phyloP scores from a whole-genome alignment of 2,329 filamentous ascomycete species.

The Verticillium nubilum region DNA sequence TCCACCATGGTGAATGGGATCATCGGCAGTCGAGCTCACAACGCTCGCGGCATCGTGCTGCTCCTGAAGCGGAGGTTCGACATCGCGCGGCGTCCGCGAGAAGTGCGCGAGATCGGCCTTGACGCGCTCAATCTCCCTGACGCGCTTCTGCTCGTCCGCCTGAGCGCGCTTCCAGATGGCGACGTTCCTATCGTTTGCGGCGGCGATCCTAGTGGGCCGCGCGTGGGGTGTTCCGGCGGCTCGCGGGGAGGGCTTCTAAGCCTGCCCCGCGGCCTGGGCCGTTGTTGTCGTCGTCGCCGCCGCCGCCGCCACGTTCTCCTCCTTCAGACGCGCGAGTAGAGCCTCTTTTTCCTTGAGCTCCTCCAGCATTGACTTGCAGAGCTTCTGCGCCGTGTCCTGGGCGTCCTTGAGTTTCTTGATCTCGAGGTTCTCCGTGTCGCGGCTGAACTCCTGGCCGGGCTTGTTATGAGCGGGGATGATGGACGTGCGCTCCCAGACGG shows the following conservation, averaged over 20 bases:
- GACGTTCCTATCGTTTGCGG: not conserved
- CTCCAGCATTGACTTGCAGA: constrained; percentile 52
- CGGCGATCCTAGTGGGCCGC: not conserved
- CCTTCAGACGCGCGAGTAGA: constrained; percentile 55
- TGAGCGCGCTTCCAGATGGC: not conserved
- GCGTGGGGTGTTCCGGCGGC: not conserved
- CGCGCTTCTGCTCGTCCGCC: not conserved
- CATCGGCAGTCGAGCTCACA: not conserved
- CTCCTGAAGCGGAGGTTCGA: not conserved
- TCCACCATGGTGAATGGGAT: not conserved
- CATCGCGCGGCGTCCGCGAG: not conserved
- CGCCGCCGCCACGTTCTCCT: constrained; percentile 44
- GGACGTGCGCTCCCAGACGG: constrained; percentile 62
- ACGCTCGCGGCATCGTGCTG: not conserved
- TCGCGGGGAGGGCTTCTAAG: constrained; percentile 16
- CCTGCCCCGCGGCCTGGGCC: constrained; percentile 14
- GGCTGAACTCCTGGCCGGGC: constrained; percentile 67
- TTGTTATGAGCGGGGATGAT: constrained; percentile 66
- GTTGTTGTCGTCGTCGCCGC: constrained; percentile 4
- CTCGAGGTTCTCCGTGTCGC: constrained; percentile 62
- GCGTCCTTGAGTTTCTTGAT: constrained; percentile 58
- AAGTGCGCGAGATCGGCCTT: not conserved
- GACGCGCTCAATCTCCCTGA: not conserved
- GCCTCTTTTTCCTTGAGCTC: constrained; percentile 62
- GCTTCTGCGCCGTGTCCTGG: constrained; percentile 55